A percentile compares a stretch with the other conserved stretches of the same genome.
These are phyloP conservation scores for Aspergillus sergii DNA, from an alignment of 2,329 filamentous ascomycete species.

Conservation along the genomic window DNA sequence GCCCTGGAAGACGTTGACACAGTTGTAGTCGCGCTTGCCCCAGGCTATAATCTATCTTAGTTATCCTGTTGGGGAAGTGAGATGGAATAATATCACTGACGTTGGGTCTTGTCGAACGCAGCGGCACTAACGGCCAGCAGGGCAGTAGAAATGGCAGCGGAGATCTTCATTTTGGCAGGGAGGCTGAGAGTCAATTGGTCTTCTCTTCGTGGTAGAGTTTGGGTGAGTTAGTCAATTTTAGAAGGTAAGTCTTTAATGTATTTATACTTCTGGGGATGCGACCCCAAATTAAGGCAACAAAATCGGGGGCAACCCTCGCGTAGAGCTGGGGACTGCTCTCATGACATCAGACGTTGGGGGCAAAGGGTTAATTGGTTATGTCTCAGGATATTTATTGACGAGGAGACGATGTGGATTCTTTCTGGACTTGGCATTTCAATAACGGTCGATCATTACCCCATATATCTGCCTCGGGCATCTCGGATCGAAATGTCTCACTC, in stretches of 20 bases:
- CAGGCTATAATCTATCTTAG: slow-evolving; percentile 25
- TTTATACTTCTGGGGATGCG: background rate
- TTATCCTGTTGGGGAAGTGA: background rate
- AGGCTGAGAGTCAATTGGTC: background rate
- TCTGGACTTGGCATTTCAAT: background rate
- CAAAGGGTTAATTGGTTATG: background rate
- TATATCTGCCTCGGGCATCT: background rate
- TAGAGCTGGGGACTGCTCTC: background rate
- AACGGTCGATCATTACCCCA: background rate
- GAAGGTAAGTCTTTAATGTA: background rate
- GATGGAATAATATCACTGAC: slow-evolving; percentile 18
- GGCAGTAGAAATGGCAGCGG: slow-evolving; percentile 25
- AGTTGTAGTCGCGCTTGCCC: slow-evolving; percentile 38
- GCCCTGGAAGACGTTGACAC: slow-evolving; percentile 36
- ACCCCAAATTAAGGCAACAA: background rate
- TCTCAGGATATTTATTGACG: background rate
- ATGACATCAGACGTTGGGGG: background rate
- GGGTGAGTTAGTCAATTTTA: background rate
- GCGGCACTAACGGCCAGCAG: slow-evolving; percentile 30
- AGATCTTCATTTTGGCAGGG: slow-evolving; percentile 31
- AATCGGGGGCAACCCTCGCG: background rate
- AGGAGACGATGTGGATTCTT: background rate
- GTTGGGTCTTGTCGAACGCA: slow-evolving; percentile 35
- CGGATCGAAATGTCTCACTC: slow-evolving; percentile 3
- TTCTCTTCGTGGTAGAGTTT: background rate